These are phyloP conservation scores for Wickerhamomyces tratensis DNA, from an alignment of 805 yeast genomes.

Conservation along the genomic window DNA sequence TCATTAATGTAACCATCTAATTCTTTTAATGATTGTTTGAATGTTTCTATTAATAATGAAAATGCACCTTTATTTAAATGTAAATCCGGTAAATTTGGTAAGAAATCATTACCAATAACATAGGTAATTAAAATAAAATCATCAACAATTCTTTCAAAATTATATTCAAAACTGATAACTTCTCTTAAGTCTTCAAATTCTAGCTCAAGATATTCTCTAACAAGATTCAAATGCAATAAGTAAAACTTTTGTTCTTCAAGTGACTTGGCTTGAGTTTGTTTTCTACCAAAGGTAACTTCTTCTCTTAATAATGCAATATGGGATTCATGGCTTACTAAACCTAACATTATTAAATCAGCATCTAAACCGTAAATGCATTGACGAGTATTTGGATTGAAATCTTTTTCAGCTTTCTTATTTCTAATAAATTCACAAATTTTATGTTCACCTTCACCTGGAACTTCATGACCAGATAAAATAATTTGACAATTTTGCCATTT, in stretches of 20 bases:
- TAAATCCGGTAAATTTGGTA: slow-evolving; percentile 92
- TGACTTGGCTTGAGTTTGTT: slow-evolving; percentile 28
- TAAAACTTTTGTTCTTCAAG: slow-evolving; percentile 75
- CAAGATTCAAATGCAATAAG: slow-evolving; percentile 73
- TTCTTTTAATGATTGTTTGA: slow-evolving; percentile 66
- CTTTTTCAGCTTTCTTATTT: slow-evolving; percentile 60
- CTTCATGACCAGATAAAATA: slow-evolving; percentile 86
- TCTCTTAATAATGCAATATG: slow-evolving; percentile 91
- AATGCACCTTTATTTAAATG: slow-evolving; percentile 94
- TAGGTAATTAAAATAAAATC: slow-evolving; percentile 89
- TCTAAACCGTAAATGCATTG: slow-evolving; percentile 95
- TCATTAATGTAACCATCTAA: slow-evolving; percentile 81
- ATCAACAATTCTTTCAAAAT: slow-evolving; percentile 84
- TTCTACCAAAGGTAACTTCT: slow-evolving; percentile 81
- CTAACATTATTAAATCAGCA: slow-evolving; percentile 93
- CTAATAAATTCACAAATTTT: slow-evolving; percentile 92
- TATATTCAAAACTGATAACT: slow-evolving; percentile 52
- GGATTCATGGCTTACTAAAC: slow-evolving; percentile 88
- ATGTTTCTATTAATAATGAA: slow-evolving; percentile 83
- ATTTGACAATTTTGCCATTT: slow-evolving; percentile 76
- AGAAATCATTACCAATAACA: slow-evolving; percentile 95
- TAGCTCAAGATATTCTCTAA: slow-evolving; percentile 83
- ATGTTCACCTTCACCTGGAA: slow-evolving; percentile 98
- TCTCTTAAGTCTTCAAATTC: slow-evolving; percentile 72
- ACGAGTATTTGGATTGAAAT: slow-evolving; percentile 70